Conservation (phyloP, 371 early-diverging fungal genomes). For the Rhizopus delemar region DNA sequence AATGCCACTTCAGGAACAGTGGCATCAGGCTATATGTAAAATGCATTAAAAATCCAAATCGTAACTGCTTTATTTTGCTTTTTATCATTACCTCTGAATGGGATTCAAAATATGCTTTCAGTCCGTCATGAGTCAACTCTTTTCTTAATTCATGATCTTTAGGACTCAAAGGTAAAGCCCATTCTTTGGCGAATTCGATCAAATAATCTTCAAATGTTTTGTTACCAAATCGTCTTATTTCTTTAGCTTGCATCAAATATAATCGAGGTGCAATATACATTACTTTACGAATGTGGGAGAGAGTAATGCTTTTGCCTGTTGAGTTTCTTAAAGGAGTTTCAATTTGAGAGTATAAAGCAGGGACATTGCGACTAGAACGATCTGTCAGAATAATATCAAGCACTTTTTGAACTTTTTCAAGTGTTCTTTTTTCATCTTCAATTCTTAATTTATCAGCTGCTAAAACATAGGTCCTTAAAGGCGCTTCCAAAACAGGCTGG, state of each 20-base stretch:
- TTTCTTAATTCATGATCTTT: conserved; percentile 35
- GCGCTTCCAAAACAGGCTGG: conserved; percentile 2
- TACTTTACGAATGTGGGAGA: conserved; percentile 34
- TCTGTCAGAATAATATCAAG: conserved; percentile 42
- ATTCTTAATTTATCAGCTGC: conserved; percentile 33
- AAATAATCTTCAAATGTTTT: conserved; percentile 31
- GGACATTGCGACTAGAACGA: conserved; percentile 33
- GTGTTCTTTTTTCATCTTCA: conserved; percentile 26
- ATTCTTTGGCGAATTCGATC: conserved; percentile 30
- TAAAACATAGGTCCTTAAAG: conserved; percentile 18
- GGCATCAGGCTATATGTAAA: conserved; percentile 21
- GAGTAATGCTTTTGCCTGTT: conserved; percentile 32
- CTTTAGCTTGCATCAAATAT: conserved; percentile 31
- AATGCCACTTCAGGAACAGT: conserved; percentile 40
- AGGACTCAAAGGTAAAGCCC: conserved; percentile 34
- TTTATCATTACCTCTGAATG: conserved; percentile 24
- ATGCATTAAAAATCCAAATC: neutral
- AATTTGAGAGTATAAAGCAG: conserved; percentile 42
- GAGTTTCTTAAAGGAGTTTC: conserved; percentile 35
- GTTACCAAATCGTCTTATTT: conserved; percentile 29
- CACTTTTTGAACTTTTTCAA: conserved; percentile 31
- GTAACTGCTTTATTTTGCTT: neutral
- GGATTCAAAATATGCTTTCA: conserved; percentile 27
- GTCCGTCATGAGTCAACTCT: conserved; percentile 13
- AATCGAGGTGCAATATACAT: conserved; percentile 35